Conservation (phyloP, 768 basidiomycete species). For the Trametes coccinea region DNA sequence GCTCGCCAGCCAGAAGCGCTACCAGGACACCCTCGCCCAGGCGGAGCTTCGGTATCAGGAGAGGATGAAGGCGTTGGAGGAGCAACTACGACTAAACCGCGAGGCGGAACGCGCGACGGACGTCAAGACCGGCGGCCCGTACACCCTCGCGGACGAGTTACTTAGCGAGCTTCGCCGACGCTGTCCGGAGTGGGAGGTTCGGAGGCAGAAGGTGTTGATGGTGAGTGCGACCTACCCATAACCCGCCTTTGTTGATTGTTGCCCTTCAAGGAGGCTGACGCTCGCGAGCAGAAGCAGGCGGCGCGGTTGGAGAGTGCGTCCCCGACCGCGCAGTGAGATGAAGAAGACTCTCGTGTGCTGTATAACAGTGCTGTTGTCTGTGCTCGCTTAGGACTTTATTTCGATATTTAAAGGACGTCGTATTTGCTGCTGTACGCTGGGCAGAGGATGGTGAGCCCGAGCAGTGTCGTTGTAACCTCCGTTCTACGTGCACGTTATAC, state of each 20-base stretch:
- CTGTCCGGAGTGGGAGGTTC: slow-evolving; percentile 64
- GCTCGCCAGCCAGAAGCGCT: slow-evolving; percentile 26
- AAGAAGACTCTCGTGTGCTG: slow-evolving; percentile 14
- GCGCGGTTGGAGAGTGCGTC: slow-evolving; percentile 18
- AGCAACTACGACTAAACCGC: slow-evolving; percentile 27
- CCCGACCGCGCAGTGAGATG: slow-evolving; percentile 5
- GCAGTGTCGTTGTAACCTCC: not conserved
- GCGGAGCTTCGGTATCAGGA: slow-evolving; percentile 32
- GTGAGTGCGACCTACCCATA: slow-evolving; percentile 36
- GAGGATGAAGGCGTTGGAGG: slow-evolving; percentile 41
- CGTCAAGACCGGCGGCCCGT: slow-evolving; percentile 12
- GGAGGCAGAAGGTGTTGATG: slow-evolving; percentile 51
- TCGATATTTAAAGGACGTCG: slow-evolving; percentile 22
- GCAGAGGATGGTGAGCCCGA: not conserved
- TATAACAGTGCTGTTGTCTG: slow-evolving; percentile 13
- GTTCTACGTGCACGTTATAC: slow-evolving; percentile 1
- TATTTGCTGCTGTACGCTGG: slow-evolving; percentile 3
- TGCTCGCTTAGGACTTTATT: slow-evolving; percentile 20
- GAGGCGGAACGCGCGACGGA: slow-evolving; percentile 41
- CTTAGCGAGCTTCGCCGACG: slow-evolving; percentile 53
- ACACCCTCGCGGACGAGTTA: slow-evolving; percentile 49
- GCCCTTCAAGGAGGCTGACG: slow-evolving; percentile 5
- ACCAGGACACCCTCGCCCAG: slow-evolving; percentile 26
- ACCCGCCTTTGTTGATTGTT: slow-evolving; percentile 1
- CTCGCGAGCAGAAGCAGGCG: slow-evolving; percentile 21